Evolutionary conservation across 441 rosid species (phyloP), one percentile per base, ranked within the genome.

Genomic region (Pelargonium fulgidum): DNA sequence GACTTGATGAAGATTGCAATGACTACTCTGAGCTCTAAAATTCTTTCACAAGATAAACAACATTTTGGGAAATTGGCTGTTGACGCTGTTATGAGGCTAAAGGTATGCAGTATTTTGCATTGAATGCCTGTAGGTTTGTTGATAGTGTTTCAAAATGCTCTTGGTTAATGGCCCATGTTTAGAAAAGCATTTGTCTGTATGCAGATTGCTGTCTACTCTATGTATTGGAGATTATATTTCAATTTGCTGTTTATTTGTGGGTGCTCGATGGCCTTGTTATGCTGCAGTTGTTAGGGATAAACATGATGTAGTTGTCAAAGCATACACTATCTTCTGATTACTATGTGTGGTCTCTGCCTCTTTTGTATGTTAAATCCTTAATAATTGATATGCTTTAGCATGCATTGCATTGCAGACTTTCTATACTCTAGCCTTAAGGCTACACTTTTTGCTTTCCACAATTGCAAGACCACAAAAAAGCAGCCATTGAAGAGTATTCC

Each of bases 21-120:
- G 92, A 93, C 99, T 22, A 89, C 96, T 12, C 67, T 93, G 79
- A 91, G 97, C 59, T 93, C 97, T 74, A 93, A 93, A 79, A 91
- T 91, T 65, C 85, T 93, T 36, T 89, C 92, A 17, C 99, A 93
- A 75, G 99, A 93, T 74, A 91, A 93, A 74, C 96, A 86, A 72
- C 91, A 91, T 76, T 93, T 93, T 81, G 96, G 85, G 41, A 87
- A 87, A 82, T 77, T 91, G 68, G 98, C 96, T 26, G 96, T 93
- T 20, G 99, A 91, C 82, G 99, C 99, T 79, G 93, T 93, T 63
- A 79, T 89, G 88, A 89, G 99, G 77, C 81, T 93, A 8, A 91
- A 91, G 95, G 99, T 93, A 63, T 66, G 61, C 59, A 14, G 22
- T 52, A 52, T 52, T 6, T 52, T 52, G 16, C 59, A 6, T 52